Evolutionary conservation across 2,329 filamentous ascomycete genomes (phyloP).

Genomic region (Macroventuria anomochaeta): DNA sequence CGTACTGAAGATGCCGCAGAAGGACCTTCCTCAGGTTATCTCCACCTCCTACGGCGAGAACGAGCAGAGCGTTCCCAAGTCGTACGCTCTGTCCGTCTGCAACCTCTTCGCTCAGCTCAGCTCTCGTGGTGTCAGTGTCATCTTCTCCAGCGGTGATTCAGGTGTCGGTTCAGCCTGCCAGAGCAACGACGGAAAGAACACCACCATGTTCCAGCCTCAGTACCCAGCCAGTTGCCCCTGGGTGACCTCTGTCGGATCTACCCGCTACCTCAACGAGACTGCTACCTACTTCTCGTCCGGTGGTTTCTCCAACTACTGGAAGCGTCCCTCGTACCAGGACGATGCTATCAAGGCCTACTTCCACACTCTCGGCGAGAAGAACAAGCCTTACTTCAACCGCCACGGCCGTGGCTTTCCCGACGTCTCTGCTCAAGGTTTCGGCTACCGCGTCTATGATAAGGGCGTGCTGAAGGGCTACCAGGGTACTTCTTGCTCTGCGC

Average conservation of each 20-base stretch:
- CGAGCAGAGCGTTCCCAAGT: slow-evolving; percentile 66
- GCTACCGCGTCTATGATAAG: slow-evolving; percentile 47
- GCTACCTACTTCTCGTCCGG: slow-evolving; percentile 58
- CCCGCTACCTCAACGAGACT: slow-evolving; percentile 53
- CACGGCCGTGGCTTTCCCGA: slow-evolving; percentile 67
- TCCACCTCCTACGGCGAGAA: slow-evolving; percentile 71
- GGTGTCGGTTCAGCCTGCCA: slow-evolving; percentile 62
- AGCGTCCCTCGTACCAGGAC: slow-evolving; percentile 57
- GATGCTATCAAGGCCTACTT: slow-evolving; percentile 55
- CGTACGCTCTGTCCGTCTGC: slow-evolving; percentile 68
- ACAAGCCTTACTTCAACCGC: slow-evolving; percentile 57
- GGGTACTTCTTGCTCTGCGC: slow-evolving; percentile 60
- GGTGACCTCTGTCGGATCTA: slow-evolving; percentile 70
- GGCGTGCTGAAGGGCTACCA: slow-evolving; percentile 49
- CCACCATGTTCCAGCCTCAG: slow-evolving; percentile 63
- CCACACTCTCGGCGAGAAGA: slow-evolving; percentile 50
- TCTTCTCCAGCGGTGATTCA: slow-evolving; percentile 68
- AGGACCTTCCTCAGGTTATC: slow-evolving; percentile 64
- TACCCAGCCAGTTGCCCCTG: slow-evolving; percentile 73
- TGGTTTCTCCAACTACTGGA: slow-evolving; percentile 60
- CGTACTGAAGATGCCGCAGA: slow-evolving; percentile 60
- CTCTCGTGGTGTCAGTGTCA: slow-evolving; percentile 67
- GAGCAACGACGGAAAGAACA: slow-evolving; percentile 64
- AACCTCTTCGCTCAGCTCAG: slow-evolving; percentile 69
- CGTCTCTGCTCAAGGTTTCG: slow-evolving; percentile 63